Percentiles rank a stretch among this genome's conserved stretches.
Evolutionary conservation across 805 yeast genomes (phyloP).

Genomic region (Yarrowia porcina): DNA sequence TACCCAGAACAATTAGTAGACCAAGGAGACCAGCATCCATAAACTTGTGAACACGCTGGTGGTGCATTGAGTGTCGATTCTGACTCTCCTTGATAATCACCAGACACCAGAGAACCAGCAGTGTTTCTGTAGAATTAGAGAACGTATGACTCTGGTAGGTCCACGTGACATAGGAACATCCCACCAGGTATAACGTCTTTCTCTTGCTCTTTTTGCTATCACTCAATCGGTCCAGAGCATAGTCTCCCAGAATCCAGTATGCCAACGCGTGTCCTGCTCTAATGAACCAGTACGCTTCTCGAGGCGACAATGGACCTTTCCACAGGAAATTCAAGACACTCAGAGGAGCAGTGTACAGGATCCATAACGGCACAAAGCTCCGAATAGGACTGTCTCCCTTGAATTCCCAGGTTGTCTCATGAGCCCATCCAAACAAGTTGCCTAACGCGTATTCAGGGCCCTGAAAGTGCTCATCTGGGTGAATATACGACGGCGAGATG

Average conservation of each 20-base stretch:
- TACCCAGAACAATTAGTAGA: conserved; percentile 56
- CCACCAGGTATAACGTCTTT: conserved; percentile 42
- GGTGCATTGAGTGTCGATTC: conserved; percentile 27
- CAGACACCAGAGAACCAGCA: conserved; percentile 49
- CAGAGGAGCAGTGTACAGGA: conserved; percentile 64
- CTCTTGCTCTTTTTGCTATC: conserved; percentile 50
- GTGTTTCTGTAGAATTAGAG: conserved; percentile 75
- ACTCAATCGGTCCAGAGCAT: conserved; percentile 48
- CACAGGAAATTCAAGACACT: conserved; percentile 42
- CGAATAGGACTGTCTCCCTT: conserved; percentile 55
- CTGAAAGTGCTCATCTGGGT: conserved; percentile 97
- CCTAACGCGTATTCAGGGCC: conserved; percentile 59
- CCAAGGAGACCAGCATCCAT: conserved; percentile 49
- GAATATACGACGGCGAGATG: conserved; percentile 77
- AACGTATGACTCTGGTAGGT: conserved; percentile 82
- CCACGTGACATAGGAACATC: conserved; percentile 66
- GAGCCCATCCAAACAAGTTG: conserved; percentile 45
- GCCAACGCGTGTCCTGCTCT: conserved; percentile 48
- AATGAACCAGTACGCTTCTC: conserved; percentile 49
- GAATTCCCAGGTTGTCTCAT: conserved; percentile 83
- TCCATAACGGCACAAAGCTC: conserved; percentile 64
- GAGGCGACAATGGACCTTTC: conserved; percentile 44
- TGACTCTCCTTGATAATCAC: conserved; percentile 47
- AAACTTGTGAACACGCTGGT: conserved; percentile 34
- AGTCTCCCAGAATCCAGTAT: conserved; percentile 41